These are phyloP conservation scores for Chrysosporium keratinophilum DNA, from an alignment of 2,329 filamentous ascomycete genomes.

Conservation along the genomic window DNA sequence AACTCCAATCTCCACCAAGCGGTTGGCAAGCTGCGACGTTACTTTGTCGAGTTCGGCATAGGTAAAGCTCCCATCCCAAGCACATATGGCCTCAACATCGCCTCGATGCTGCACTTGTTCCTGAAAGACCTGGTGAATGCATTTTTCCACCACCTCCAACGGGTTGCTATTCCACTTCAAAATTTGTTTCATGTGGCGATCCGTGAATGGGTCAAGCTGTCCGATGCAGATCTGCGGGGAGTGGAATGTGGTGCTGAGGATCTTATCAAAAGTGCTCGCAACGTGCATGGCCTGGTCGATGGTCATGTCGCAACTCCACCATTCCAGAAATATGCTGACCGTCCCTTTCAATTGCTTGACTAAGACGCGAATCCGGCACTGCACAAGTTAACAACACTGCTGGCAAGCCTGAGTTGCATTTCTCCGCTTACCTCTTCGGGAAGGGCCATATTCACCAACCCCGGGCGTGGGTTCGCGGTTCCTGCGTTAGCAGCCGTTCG, in stretches of 20 bases:
- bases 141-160: conserved; percentile 31
- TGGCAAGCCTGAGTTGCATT: neutral
- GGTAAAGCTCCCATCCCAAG: conserved; percentile 29
- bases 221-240: conserved; percentile 35
- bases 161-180: conserved; percentile 43
- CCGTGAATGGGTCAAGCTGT: conserved; percentile 45
- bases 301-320: conserved; percentile 31
- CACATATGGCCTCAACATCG: conserved; percentile 18
- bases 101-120: conserved; percentile 29
- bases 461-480: conserved; percentile 14
- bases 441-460: conserved; percentile 23
- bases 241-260: conserved; percentile 40
- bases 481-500: conserved; percentile 23
- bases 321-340: conserved; percentile 32
- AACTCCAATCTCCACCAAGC: conserved; percentile 28
- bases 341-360: conserved; percentile 28
- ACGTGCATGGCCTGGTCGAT: conserved; percentile 37
- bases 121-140: conserved; percentile 31
- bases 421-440: conserved; percentile 27
- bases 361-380: conserved; percentile 31
- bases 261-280: conserved; percentile 44
- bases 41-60: conserved; percentile 31
- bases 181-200: conserved; percentile 47
- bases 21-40: conserved; percentile 29
- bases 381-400: conserved; percentile 8